These are phyloP conservation scores for Tuber brumale DNA, from an alignment of 495 filamentous ascomycete genomes.

Conservation along the genomic window DNA sequence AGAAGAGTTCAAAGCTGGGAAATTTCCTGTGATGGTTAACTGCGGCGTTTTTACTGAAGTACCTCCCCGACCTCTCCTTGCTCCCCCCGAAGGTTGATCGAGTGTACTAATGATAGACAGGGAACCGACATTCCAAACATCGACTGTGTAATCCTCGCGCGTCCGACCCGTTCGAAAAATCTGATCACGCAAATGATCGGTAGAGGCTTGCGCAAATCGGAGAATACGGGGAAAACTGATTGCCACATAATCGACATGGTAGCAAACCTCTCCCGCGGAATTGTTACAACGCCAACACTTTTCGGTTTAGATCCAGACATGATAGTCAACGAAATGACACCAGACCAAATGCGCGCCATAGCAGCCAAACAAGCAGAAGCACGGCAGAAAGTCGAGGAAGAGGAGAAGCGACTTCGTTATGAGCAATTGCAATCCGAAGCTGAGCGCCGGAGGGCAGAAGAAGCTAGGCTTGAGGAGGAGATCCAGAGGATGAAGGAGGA, in stretches of 20 bases:
- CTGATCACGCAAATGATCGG: conserved; percentile 97
- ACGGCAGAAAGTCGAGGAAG: not conserved
- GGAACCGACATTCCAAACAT: conserved; percentile 94
- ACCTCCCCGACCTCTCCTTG: not conserved
- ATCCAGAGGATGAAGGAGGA: not conserved
- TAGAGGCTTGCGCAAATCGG: conserved; percentile 63
- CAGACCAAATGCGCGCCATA: conserved; percentile 1
- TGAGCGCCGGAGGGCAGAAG: not conserved
- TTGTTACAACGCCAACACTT: conserved; percentile 82
- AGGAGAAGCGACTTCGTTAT: not conserved
- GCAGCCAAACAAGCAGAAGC: conserved; percentile 6
- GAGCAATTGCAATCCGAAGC: not conserved
- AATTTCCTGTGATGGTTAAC: conserved; percentile 85
- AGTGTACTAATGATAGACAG: conserved; percentile 13
- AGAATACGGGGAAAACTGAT: conserved; percentile 71
- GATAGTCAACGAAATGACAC: conserved; percentile 49
- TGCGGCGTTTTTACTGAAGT: conserved; percentile 94
- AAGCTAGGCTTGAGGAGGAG: not conserved
- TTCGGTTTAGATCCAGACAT: conserved; percentile 89
- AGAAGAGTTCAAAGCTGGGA: conserved; percentile 62
- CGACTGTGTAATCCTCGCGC: conserved; percentile 81
- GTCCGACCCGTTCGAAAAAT: conserved; percentile 84
- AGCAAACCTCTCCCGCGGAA: conserved; percentile 66
- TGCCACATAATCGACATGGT: conserved; percentile 99
- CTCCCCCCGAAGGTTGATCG: too few species aligned